These are phyloP conservation scores for Kodamaea nitidulidarum DNA, from an alignment of 805 yeast genomes.

Conservation along the genomic window DNA sequence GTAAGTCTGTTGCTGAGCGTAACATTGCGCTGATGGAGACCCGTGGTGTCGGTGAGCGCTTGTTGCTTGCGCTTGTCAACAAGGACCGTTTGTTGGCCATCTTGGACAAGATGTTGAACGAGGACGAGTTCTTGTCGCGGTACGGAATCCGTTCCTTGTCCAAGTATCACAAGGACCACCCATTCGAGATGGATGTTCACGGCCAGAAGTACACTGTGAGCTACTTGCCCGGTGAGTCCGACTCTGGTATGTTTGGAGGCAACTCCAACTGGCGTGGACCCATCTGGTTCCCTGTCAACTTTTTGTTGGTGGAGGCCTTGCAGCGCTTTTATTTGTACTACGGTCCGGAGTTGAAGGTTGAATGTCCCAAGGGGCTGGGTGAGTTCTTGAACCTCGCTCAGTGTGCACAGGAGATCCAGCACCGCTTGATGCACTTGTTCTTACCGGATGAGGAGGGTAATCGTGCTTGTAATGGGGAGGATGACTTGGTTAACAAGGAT, in stretches of 20 bases:
- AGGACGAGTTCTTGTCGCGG: conserved; percentile 75
- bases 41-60: conserved; percentile 78
- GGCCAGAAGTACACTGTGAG: conserved; percentile 67
- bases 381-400: conserved; percentile 72
- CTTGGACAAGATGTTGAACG: conserved; percentile 77
- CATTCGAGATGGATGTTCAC: conserved; percentile 78
- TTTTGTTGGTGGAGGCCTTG: conserved; percentile 77
- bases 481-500: conserved; percentile 50
- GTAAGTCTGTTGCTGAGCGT: conserved; percentile 65
- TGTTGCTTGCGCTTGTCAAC: conserved; percentile 73
- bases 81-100: conserved; percentile 75
- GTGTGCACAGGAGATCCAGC: conserved; percentile 87
- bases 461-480: conserved; percentile 78
- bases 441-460: conserved; percentile 59
- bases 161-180: conserved; percentile 78
- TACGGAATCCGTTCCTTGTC: conserved; percentile 88
- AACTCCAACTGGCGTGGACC: conserved; percentile 98
- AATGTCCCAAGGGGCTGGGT: conserved; percentile 85
- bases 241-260: conserved; percentile 93
- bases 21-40: conserved; percentile 82
- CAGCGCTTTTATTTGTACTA: conserved; percentile 85
- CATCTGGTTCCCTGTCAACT: conserved; percentile 92
- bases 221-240: conserved; percentile 85
- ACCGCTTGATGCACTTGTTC: conserved; percentile 75
- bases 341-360: conserved; percentile 80